phyloP scores from a whole-genome alignment of 805 yeast genomes.

The Starmera pachycereana region DNA sequence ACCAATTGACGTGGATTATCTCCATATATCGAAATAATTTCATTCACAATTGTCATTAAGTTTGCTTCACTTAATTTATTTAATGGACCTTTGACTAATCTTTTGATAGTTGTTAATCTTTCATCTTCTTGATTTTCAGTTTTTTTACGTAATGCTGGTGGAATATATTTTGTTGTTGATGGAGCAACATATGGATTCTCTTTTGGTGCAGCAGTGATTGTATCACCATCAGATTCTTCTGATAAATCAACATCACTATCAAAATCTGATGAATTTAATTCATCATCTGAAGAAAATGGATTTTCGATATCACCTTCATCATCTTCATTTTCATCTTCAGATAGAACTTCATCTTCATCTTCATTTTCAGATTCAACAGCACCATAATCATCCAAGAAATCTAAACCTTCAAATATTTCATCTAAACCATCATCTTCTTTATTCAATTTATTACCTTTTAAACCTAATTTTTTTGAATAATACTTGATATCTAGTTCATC shows the following conservation, averaged over 20 bases:
- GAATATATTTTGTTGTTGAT: slow-evolving; percentile 50
- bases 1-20: slow-evolving; percentile 73
- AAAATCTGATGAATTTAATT: slow-evolving; percentile 30
- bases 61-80: slow-evolving; percentile 89
- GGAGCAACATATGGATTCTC: slow-evolving; percentile 79
- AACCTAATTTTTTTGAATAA: slow-evolving; percentile 74
- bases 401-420: slow-evolving; percentile 67
- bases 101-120: slow-evolving; percentile 39
- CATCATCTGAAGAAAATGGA: slow-evolving; percentile 31
- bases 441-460: slow-evolving; percentile 43
- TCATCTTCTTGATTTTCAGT: slow-evolving; percentile 30
- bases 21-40: slow-evolving; percentile 52
- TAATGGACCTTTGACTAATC: slow-evolving; percentile 69
- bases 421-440: slow-evolving; percentile 72
- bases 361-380: slow-evolving; percentile 21
- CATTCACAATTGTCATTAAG: slow-evolving; percentile 55
- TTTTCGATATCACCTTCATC: slow-evolving; percentile 18
- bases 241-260: slow-evolving; percentile 30
- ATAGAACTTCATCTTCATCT: slow-evolving; percentile 15
- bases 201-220: slow-evolving; percentile 23
- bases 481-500: slow-evolving; percentile 76
- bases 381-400: slow-evolving; percentile 28
- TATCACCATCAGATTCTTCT: slow-evolving; percentile 20
- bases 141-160: slow-evolving; percentile 73
- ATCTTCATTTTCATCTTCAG: slow-evolving; percentile 16